Evolutionary conservation across 2,329 filamentous ascomycete genomes (phyloP), one percentile per base, ranked within the genome.

Genomic region (Aspergillus pseudoviridinutans): DNA sequence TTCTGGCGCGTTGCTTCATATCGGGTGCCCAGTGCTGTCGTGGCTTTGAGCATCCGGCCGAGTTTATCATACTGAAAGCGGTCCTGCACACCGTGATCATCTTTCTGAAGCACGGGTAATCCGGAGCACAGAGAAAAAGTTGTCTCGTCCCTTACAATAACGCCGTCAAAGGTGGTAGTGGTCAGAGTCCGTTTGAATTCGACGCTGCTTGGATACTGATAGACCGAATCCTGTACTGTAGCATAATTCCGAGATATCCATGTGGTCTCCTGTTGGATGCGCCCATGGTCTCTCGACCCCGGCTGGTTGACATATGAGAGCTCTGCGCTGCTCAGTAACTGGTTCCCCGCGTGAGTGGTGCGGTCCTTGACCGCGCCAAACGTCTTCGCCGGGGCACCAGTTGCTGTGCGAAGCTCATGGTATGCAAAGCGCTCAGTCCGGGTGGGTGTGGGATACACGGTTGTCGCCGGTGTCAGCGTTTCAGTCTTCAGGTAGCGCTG

Each of bases 241-340:
- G 49, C 7, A 46, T 52, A 32, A 8, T 55, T 10, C 2, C 25
- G 14, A 8, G n/a, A n/a, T 6, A 58, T 1, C 7, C 49, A 41
- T 10, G 49, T 44, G 29, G 25, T 27, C n/a, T 55, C 41, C 20
- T 55, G 53, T 46, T 53, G 50, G 1, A 46, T 3, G 10, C 53
- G 57, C 3, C 57, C 50, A 49, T 58, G 57, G 27, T 58, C 57
- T 1, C 14, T 35, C 2, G 53, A 44, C 6, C 20, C 22, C 4
- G 53, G 53, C 4, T 53, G 41, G 25, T 50, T 47, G 14, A 58
- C n/a, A 22, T 58, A 58, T 4, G 44, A 46, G 27, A 46, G 50
- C 8, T 55, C 53, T 3, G 53, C 32, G 50, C 3, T 55, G 12
- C 29, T 14, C n/a, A 55, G 29, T 1, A 7, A 20, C 35, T 38